Conservation (phyloP, 2,329 filamentous ascomycete species). For the Aciculosporium take region DNA sequence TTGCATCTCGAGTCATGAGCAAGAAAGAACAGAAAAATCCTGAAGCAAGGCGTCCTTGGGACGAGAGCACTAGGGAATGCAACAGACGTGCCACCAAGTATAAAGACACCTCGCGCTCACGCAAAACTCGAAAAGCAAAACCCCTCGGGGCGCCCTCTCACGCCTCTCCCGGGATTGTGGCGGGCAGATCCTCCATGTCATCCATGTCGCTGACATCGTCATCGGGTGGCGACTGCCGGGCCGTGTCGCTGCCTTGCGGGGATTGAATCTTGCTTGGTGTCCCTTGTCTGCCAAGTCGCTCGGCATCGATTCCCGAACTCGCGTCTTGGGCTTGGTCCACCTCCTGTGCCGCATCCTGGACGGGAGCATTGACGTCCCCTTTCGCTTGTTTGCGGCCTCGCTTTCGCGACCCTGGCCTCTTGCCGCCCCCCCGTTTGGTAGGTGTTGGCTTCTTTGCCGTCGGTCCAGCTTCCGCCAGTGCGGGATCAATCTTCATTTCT, state of each 20-base stretch:
- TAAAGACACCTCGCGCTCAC: too few relatives aligned
- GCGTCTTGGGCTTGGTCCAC: conserved; percentile 8
- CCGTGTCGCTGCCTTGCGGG: conserved; percentile 6
- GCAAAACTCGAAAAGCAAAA: neutral
- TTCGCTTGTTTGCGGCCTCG: conserved; percentile 12
- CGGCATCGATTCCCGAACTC: conserved; percentile 15
- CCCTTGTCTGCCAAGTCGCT: conserved; percentile 13
- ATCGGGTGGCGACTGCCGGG: conserved; percentile 5
- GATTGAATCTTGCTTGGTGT: conserved; percentile 17
- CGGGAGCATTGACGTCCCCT: conserved; percentile 17
- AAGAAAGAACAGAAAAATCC: too few relatives aligned
- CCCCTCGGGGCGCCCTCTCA: neutral
- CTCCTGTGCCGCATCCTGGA: conserved; percentile 14
- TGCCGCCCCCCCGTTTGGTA: conserved; percentile 13
- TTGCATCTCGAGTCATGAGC: too few relatives aligned
- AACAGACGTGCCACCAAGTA: too few relatives aligned
- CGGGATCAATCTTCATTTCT: conserved; percentile 21
- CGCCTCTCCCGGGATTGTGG: conserved; percentile 5
- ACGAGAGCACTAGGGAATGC: too few relatives aligned
- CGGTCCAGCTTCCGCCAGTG: conserved; percentile 10
- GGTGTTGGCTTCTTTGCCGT: conserved; percentile 15
- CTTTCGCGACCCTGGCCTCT: conserved; percentile 11
- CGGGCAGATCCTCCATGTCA: conserved; percentile 30
- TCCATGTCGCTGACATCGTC: conserved; percentile 25
- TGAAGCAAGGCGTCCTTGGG: too few relatives aligned